Percentiles rank a stretch among this genome's conserved stretches.
phyloP scores from a whole-genome alignment of 140 eudicot genomes.

The Erigeron philadelphicus region DNA sequence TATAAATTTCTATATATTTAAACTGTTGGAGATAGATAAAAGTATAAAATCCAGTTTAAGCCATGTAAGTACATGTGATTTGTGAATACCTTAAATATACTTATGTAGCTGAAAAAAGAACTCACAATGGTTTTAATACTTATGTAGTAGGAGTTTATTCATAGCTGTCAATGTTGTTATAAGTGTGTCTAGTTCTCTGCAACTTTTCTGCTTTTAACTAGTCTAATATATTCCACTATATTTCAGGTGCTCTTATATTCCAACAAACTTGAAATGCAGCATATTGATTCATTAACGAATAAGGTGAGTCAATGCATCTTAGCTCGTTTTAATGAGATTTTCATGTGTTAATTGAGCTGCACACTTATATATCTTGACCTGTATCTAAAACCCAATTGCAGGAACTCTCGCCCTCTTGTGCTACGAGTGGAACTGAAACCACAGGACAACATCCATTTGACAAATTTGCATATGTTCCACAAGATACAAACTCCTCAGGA shows the following conservation, averaged over 20 bases:
- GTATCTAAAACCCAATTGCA: slow-evolving; percentile 19
- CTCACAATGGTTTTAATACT: too few species aligned
- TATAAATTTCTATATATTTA: too few species aligned
- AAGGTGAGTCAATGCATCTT: slow-evolving; percentile 35
- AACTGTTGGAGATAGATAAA: background rate
- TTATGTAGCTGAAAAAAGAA: too few species aligned
- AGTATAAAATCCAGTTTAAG: background rate
- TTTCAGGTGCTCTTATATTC: slow-evolving; percentile 54
- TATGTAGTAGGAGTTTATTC: too few species aligned
- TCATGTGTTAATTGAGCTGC: background rate
- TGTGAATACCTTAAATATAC: too few species aligned
- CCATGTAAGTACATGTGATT: background rate
- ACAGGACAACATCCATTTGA: slow-evolving; percentile 33
- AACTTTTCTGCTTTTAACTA: background rate
- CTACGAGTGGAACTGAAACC: slow-evolving; percentile 25
- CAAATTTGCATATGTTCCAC: slow-evolving; percentile 49
- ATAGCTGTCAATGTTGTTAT: background rate
- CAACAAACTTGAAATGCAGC: slow-evolving; percentile 50
- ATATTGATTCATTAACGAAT: slow-evolving; percentile 29
- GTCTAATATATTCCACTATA: background rate
- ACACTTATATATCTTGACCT: background rate
- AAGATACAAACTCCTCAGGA: slow-evolving; percentile 47
- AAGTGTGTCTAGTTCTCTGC: background rate
- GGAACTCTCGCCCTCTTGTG: slow-evolving; percentile 39
- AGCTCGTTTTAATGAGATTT: background rate